phyloP scores from a whole-genome alignment of 495 filamentous ascomycete genomes.

The Gamarada debralockiae region DNA sequence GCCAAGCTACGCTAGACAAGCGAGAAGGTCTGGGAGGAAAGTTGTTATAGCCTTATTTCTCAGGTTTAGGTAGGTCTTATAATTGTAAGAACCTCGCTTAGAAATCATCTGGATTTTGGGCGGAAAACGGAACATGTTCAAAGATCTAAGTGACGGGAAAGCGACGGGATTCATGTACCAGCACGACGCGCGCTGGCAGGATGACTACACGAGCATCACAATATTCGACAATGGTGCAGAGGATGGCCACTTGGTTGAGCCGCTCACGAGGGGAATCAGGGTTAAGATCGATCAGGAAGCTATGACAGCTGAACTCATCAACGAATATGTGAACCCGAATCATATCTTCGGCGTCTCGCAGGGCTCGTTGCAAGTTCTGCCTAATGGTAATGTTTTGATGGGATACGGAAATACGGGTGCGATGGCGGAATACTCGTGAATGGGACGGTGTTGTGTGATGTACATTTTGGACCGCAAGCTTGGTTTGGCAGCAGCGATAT shows the following conservation, averaged over 20 bases:
- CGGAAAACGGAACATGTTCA: slow-evolving; percentile 45
- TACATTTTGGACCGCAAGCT: slow-evolving; percentile 25
- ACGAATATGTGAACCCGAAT: slow-evolving; percentile 38
- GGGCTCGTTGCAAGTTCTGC: slow-evolving; percentile 56
- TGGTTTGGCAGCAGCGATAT: background rate
- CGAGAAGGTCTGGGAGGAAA: too few species aligned
- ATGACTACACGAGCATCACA: slow-evolving; percentile 46
- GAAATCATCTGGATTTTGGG: slow-evolving; percentile 55
- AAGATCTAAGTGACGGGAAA: background rate
- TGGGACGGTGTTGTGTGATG: slow-evolving; percentile 40
- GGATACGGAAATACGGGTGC: slow-evolving; percentile 59
- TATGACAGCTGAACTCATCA: slow-evolving; percentile 44
- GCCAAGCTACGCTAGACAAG: too few species aligned
- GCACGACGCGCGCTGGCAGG: slow-evolving; percentile 54
- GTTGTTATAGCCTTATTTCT: too few species aligned
- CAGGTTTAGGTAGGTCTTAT: too few species aligned
- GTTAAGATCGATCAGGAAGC: slow-evolving; percentile 49
- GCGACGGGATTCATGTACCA: slow-evolving; percentile 52
- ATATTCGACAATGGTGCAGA: slow-evolving; percentile 53
- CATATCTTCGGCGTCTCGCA: slow-evolving; percentile 54
- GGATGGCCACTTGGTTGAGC: slow-evolving; percentile 29
- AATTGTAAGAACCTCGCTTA: too few species aligned
- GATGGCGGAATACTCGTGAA: slow-evolving; percentile 52
- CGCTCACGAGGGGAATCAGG: slow-evolving; percentile 51
- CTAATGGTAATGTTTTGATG: slow-evolving; percentile 50